These are phyloP conservation scores for Starmerella powellii DNA, from an alignment of 805 yeast genomes.

Conservation along the genomic window DNA sequence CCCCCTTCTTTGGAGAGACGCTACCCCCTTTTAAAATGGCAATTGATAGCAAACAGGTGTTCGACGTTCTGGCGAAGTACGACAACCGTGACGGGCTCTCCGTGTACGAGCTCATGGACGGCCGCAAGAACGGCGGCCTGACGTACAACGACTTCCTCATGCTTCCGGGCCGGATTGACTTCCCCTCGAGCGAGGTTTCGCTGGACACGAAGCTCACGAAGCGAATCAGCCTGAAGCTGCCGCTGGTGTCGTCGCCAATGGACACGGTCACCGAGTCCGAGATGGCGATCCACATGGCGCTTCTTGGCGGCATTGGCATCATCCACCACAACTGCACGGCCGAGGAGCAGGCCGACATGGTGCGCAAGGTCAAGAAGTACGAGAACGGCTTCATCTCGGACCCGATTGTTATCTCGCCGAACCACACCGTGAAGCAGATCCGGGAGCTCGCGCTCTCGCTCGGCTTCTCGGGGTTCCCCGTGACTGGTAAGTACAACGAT, in stretches of 20 bases:
- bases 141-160: slow-evolving; percentile 94
- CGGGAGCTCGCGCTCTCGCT: slow-evolving; percentile 53
- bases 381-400: slow-evolving; percentile 96
- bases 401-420: slow-evolving; percentile 76
- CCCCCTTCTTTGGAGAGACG: neutral
- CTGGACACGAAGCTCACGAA: slow-evolving; percentile 83
- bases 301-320: slow-evolving; percentile 97
- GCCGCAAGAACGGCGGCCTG: slow-evolving; percentile 82
- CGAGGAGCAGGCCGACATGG: slow-evolving; percentile 98
- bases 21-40: slow-evolving; percentile 2
- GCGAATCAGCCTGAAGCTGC: slow-evolving; percentile 81
- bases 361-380: slow-evolving; percentile 85
- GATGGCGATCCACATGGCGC: slow-evolving; percentile 98
- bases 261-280: slow-evolving; percentile 96
- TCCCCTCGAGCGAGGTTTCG: slow-evolving; percentile 65
- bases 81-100: slow-evolving; percentile 71
- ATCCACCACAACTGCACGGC: slow-evolving; percentile 94
- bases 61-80: slow-evolving; percentile 55
- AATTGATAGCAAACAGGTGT: slow-evolving; percentile 35
- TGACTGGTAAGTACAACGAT: slow-evolving; percentile 74
- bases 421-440: slow-evolving; percentile 67
- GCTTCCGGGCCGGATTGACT: slow-evolving; percentile 86
- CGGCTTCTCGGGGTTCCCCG: slow-evolving; percentile 97
- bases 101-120: slow-evolving; percentile 76
- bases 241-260: slow-evolving; percentile 97